These are phyloP conservation scores for Agrostemma githago DNA, from an alignment of 148 eudicot species.

Conservation along the genomic window DNA sequence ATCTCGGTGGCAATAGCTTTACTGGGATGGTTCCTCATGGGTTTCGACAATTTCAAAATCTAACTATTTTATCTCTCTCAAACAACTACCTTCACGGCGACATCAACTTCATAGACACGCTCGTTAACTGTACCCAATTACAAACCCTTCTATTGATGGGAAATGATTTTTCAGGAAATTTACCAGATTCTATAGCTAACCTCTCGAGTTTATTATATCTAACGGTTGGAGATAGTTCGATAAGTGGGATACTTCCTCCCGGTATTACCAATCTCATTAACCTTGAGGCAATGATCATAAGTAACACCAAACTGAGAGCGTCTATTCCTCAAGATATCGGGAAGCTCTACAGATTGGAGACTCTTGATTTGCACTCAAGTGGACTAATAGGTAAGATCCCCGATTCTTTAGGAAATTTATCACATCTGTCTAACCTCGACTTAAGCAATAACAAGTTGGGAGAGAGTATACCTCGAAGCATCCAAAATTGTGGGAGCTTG, in stretches of 20 bases:
- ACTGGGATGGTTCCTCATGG: not conserved
- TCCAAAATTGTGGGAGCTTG: conserved; percentile 31
- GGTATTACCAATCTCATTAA: no score
- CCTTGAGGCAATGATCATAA: no score
- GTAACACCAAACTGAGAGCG: no score
- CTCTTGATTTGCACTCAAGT: conserved; percentile 3
- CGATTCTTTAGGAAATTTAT: conserved; percentile 16
- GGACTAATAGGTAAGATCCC: conserved; percentile 31
- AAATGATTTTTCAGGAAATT: conserved; percentile 4
- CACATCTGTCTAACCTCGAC: not conserved
- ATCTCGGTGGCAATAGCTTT: conserved; percentile 8
- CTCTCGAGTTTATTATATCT: not conserved
- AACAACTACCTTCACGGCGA: no score
- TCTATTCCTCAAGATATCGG: conserved; percentile 15
- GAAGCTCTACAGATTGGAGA: conserved; percentile 13
- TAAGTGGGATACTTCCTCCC: not conserved
- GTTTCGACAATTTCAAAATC: no score
- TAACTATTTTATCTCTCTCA: no score
- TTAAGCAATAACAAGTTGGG: conserved; percentile 1
- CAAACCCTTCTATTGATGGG: not conserved
- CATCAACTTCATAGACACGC: conserved; percentile 16
- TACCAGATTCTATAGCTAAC: conserved; percentile 4
- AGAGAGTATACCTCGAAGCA: conserved; percentile 22
- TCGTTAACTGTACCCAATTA: conserved; percentile 8
- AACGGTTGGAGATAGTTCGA: not conserved